phyloP scores from a whole-genome alignment of 2,329 filamentous ascomycete species.

The Tothia fuscella region DNA sequence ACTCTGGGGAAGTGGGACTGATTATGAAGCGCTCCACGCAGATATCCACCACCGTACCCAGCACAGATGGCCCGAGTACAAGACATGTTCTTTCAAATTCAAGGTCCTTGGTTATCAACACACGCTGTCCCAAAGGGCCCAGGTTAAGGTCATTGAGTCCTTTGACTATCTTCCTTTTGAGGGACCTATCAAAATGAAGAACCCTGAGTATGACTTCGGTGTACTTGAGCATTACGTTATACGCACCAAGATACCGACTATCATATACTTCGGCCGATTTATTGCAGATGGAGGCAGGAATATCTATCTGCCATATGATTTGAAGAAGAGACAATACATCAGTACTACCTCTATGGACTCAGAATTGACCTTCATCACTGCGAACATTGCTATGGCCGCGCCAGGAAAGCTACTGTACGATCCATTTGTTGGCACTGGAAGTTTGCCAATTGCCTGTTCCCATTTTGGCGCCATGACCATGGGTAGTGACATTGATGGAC shows the following conservation, averaged over 20 bases:
- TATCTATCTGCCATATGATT: constrained; percentile 60
- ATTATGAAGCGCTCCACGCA: constrained; percentile 56
- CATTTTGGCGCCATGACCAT: constrained; percentile 77
- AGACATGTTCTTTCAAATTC: constrained; percentile 64
- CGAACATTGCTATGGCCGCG: constrained; percentile 73
- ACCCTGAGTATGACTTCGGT: constrained; percentile 61
- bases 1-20: constrained; percentile 66
- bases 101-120: constrained; percentile 71
- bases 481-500: constrained; percentile 88
- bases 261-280: constrained; percentile 53
- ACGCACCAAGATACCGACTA: constrained; percentile 31
- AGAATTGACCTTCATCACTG: constrained; percentile 80
- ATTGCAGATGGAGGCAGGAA: constrained; percentile 55
- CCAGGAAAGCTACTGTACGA: constrained; percentile 86
- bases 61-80: constrained; percentile 56
- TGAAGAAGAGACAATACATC: constrained; percentile 91
- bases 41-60: constrained; percentile 48
- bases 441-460: constrained; percentile 79
- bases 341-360: constrained; percentile 96
- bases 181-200: constrained; percentile 65
- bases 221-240: constrained; percentile 72
- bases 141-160: constrained; percentile 66
- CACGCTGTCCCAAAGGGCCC: constrained; percentile 50
- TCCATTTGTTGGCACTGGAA: constrained; percentile 90
- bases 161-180: constrained; percentile 69